A percentile compares a stretch with the other conserved stretches of the same genome.
phyloP scores from a whole-genome alignment of 139 green algal genomes.

The Deuterostichococcus epilithicus region DNA sequence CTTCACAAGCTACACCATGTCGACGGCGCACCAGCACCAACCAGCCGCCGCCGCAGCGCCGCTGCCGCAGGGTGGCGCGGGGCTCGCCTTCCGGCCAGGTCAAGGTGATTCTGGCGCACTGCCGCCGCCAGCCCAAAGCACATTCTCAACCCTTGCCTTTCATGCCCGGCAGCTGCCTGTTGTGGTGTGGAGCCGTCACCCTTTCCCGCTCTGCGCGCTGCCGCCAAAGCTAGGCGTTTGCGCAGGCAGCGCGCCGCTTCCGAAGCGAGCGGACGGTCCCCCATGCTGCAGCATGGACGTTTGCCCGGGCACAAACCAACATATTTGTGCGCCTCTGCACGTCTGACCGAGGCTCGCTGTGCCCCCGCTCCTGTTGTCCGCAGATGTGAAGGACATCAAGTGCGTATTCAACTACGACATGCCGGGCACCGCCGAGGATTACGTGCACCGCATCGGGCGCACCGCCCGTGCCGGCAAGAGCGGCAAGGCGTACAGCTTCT shows the following conservation, averaged over 20 bases:
- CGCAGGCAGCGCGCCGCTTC: not conserved
- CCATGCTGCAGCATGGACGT: not conserved
- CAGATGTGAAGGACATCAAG: conserved; percentile 94
- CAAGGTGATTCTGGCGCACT: not conserved
- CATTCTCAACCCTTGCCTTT: not conserved
- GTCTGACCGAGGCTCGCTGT: not conserved
- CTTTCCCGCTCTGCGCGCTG: not conserved
- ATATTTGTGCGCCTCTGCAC: not conserved
- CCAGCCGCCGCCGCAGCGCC: too few species aligned
- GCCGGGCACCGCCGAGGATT: conserved; percentile 86
- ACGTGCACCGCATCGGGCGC: conserved; percentile 85
- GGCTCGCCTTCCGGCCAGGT: not conserved
- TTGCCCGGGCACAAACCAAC: too few species aligned
- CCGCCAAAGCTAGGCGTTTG: not conserved
- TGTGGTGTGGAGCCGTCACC: not conserved
- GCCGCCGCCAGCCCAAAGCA: too few species aligned
- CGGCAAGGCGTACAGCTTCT: conserved; percentile 78
- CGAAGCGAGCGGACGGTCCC: not conserved
- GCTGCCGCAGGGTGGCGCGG: too few species aligned
- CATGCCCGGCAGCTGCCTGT: not conserved
- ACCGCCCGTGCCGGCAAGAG: conserved; percentile 66
- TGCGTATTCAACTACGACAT: conserved; percentile 88
- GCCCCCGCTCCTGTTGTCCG: conserved; percentile 7
- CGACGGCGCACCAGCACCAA: too few species aligned
- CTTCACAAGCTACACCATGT: too few species aligned